Base-by-base conservation (phyloP, 2,329 filamentous ascomycete species). In the Lasiodiplodia citricola region DNA sequence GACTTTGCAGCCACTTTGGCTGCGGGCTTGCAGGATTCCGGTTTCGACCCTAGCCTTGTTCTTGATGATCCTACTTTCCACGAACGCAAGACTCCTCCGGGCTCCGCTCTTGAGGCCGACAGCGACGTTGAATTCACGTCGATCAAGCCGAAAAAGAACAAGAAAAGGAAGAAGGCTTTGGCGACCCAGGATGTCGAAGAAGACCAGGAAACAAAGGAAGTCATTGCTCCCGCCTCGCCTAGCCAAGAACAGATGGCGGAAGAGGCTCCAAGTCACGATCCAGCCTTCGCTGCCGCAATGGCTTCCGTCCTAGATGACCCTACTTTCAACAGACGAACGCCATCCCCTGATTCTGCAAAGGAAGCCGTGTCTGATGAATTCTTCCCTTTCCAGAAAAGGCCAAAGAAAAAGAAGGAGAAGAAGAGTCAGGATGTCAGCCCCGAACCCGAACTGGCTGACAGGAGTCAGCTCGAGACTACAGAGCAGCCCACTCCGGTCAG, bases 1-100 rank as follows among this genome's bases (percentile, higher is more conserved):
- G 83, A 84, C 70, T 85, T 85, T 66, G 81, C 83, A 28, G 83
- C 82, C 4, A 81, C 82, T 4, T 73, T 85, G 8, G 82, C 83
- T 25, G 83, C 82, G 63, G 82, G 82, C 37, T 72, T 85, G 16
- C 77, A 80, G 68, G 79, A 82, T 63, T 83, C 81, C 31, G 83
- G 83, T 38, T 85, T 85, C 71, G 76, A 84, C 71, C 78, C 82
- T 4, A 75, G 80, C 58, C 74, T 83, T 38, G 82, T 84, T 7
- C 76, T 84, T 56, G 77, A 83, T 25, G 80, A 84, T 70, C 77
- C 80, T 23, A 65, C 70, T 0, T 80, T 78, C 68, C 68, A 76
- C 13, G 75, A 75, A 38, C 77, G 77, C 37, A 71, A 72, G 51
- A 76, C 75, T 38, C 74, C 78, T n/a, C 72, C 73, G 44, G 72